Conservation (phyloP, 140 eudicot genomes). For the Anethum foeniculum region DNA sequence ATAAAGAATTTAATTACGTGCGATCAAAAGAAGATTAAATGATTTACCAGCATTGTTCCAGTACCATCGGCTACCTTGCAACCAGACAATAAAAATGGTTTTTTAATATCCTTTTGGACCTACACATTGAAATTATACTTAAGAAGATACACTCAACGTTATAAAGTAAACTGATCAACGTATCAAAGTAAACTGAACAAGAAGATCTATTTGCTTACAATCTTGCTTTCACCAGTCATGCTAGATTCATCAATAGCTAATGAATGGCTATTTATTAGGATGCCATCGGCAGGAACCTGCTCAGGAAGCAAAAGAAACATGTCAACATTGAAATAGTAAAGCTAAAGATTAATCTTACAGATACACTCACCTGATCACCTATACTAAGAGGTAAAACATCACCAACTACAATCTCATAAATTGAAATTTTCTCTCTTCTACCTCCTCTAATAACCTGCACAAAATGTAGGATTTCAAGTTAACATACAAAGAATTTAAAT, state of each 20-base stretch:
- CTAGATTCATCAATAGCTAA: conserved; percentile 96
- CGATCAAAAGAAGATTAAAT: neutral
- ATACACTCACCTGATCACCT: conserved; percentile 73
- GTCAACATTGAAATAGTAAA: neutral
- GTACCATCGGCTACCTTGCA: conserved; percentile 99
- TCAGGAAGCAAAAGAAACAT: conserved; percentile 5
- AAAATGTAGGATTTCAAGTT: neutral
- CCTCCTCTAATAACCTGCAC: conserved; percentile 86
- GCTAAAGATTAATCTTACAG: neutral
- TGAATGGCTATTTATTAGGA: conserved; percentile 71
- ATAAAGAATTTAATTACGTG: neutral
- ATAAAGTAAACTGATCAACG: conserved; percentile 5
- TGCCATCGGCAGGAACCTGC: conserved; percentile 98
- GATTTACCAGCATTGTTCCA: conserved; percentile 89
- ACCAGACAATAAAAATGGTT: conserved; percentile 90
- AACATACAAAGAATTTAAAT: neutral
- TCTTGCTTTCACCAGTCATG: conserved; percentile 99
- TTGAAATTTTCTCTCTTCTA: conserved; percentile 79
- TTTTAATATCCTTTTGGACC: conserved; percentile 72
- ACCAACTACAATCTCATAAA: conserved; percentile 88
- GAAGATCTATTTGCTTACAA: conserved; percentile 58
- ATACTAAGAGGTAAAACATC: conserved; percentile 89
- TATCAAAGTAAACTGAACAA: conserved; percentile 8
- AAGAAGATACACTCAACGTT: conserved; percentile 14
- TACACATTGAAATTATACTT: conserved; percentile 20